These are phyloP conservation scores for Gillenia trifoliata DNA, from an alignment of 306 rosid species.

Conservation along the genomic window DNA sequence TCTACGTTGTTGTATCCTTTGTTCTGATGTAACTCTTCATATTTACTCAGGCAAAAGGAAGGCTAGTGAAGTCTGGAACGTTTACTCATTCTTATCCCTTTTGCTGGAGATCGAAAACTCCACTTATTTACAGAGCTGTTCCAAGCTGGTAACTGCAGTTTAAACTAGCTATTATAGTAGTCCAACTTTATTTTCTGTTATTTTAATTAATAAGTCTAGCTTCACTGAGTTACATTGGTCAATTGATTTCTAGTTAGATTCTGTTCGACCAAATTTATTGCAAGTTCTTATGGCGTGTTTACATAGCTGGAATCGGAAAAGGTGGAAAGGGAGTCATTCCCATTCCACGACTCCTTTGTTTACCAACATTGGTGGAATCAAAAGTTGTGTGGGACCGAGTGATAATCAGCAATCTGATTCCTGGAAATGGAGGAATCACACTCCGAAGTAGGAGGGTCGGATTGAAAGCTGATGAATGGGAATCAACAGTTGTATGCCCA, in stretches of 20 bases:
- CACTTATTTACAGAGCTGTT: slow-evolving; percentile 92
- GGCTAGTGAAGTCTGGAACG: slow-evolving; percentile 73
- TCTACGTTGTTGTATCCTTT: neutral
- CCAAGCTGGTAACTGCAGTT: slow-evolving; percentile 80
- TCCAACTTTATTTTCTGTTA: neutral
- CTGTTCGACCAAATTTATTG: neutral
- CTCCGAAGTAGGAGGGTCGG: no score
- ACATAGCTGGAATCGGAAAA: no score
- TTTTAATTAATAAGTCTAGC: neutral
- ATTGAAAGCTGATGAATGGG: no score
- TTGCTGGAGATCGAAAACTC: slow-evolving; percentile 91
- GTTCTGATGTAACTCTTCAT: slow-evolving; percentile 12
- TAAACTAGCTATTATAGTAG: neutral
- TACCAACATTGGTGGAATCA: no score
- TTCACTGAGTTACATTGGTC: neutral
- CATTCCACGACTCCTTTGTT: no score
- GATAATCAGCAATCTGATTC: no score
- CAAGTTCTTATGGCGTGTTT: no score
- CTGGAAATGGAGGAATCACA: no score
- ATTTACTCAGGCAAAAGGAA: slow-evolving; percentile 71
- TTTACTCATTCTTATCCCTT: slow-evolving; percentile 86
- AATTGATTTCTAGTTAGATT: neutral
- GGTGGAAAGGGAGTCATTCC: no score
- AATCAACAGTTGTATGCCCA: no score
- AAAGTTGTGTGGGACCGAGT: no score